phyloP scores from a whole-genome alignment of 78 protist genomes.

The Dictyostelium discoideum region DNA sequence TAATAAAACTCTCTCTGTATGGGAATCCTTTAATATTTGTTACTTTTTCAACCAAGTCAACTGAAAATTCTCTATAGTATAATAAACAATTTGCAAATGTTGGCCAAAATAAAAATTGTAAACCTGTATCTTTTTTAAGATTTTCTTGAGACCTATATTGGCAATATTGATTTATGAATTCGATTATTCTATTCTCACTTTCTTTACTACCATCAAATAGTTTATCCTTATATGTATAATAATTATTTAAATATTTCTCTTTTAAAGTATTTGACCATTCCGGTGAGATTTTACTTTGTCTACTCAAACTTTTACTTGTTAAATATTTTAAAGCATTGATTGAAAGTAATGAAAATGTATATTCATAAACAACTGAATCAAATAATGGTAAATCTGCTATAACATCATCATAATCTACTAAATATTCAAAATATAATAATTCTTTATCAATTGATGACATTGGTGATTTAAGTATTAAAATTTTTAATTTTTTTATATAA shows the following conservation, averaged over 20 bases:
- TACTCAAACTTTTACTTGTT: not conserved
- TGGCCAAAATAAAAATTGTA: not conserved
- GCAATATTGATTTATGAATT: not conserved
- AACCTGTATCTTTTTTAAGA: not conserved
- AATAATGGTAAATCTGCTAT: not conserved
- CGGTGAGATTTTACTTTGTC: not conserved
- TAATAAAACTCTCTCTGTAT: not conserved
- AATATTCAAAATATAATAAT: not conserved
- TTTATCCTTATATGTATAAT: not conserved
- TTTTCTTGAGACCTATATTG: not conserved
- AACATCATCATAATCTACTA: not conserved
- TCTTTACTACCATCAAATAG: not conserved
- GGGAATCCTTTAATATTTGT: not conserved
- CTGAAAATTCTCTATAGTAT: not conserved
- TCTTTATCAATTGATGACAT: slow-evolving; percentile 2
- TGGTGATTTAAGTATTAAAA: not conserved
- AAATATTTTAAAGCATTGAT: not conserved
- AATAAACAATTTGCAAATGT: not conserved
- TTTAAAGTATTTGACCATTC: not conserved
- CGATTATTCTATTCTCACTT: not conserved
- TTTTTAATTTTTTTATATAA: not conserved
- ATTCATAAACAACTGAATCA: not conserved
- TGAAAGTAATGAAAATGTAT: not conserved
- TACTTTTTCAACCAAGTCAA: not conserved
- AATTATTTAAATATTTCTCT: not conserved